These are phyloP conservation scores for Arachis stenosperma DNA, from an alignment of 306 rosid genomes.

Conservation along the genomic window DNA sequence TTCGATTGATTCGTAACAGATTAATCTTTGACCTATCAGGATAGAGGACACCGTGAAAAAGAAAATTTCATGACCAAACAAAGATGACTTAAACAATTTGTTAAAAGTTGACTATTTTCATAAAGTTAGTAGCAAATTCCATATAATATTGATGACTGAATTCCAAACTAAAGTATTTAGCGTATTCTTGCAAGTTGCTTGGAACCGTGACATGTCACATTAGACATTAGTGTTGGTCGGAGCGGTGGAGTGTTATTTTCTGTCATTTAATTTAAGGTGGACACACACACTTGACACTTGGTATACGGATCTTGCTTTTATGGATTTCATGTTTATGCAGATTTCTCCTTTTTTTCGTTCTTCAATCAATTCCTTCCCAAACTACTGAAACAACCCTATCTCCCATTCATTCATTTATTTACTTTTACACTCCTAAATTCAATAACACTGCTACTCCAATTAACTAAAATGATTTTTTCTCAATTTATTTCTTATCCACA, in stretches of 20 bases:
- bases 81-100: no score
- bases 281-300: not conserved
- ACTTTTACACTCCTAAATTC: not conserved
- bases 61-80: no score
- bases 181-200: not conserved
- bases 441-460: not conserved
- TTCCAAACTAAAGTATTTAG: no score
- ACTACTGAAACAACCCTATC: not conserved
- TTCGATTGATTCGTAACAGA: fast-evolving
- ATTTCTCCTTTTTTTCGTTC: not conserved
- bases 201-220: not conserved
- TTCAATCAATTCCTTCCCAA: not conserved
- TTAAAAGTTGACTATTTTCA: no score
- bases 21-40: no score
- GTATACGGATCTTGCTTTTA: not conserved
- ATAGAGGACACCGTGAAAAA: no score
- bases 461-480: no score
- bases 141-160: no score
- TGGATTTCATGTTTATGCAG: not conserved
- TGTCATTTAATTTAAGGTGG: not conserved
- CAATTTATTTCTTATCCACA: no score
- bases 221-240: no score
- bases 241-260: not conserved
- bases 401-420: not conserved
- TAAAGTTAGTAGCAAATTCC: no score